Evolutionary conservation across 306 rosid species (phyloP), one percentile per base, ranked within the genome.

Genomic region (Rosa lucieae): DNA sequence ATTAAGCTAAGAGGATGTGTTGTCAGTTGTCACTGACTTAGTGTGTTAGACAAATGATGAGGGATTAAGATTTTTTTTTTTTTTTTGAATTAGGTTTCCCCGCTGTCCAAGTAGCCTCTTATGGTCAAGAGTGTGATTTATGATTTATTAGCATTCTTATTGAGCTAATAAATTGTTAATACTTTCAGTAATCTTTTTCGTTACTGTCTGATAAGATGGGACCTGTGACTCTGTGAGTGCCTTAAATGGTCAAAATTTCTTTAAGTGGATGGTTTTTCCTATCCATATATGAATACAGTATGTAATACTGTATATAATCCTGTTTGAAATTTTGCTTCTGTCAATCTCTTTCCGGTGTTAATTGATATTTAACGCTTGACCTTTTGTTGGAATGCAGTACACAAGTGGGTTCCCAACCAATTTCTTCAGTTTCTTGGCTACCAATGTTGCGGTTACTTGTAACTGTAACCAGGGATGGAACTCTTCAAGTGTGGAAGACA

Each of bases 331-430:
- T 66, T 37, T 74, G 43, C 56, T 80, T 74, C 32, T 63, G 49
- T 51, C 39, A 8, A n/a, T 77, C 61, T 52, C 78, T 62, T 48
- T 23, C 76, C 72, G 55, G 55, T 26, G 44, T 69, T 82, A 67
- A 73, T 43, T 2, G 32, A 74, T 48, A 75, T 70, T 81, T 78
- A 82, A 77, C 81, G 71, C 21, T 77, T 83, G 5, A 29, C 13
- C 68, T 81, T 58, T 67, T 67, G 62, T 72, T 89, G 80, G 52
- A 79, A 87, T 83, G 85, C 98, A 96, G 99, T 81, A 96, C 76
- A 35, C 99, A 96, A 87, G 99, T 91, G 85, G 94, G 99, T 69
- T 89, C 96, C 78, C 99, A 96, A 80, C 98, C 99, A 80, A 85
- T 96, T 75, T 78, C 93, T 83, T 88, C 96, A 77, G 96, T 96